A percentile compares a stretch with the other conserved stretches of the same genome.
Evolutionary conservation across 768 basidiomycete genomes (phyloP).

Genomic region (Leccinum ochraceum): DNA sequence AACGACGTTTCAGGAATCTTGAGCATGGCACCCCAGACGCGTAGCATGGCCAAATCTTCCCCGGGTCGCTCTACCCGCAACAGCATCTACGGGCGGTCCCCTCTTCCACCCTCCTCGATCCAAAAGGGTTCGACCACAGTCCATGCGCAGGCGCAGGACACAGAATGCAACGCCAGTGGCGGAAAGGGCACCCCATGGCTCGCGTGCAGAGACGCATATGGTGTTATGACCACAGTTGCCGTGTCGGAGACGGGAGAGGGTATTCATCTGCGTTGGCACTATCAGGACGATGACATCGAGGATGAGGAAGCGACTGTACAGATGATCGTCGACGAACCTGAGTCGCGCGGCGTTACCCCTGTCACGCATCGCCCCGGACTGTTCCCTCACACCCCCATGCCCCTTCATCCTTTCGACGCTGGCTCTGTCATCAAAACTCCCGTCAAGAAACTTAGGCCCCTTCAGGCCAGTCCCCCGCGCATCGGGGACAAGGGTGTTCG

Average conservation of each 20-base stretch:
- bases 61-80: constrained; percentile 25
- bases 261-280: constrained; percentile 21
- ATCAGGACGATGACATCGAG: constrained; percentile 11
- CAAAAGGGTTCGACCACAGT: constrained; percentile 6
- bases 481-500: constrained; percentile 32
- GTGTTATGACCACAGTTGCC: constrained; percentile 13
- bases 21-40: constrained; percentile 30
- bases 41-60: constrained; percentile 18
- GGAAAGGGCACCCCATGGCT: not conserved
- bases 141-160: not conserved
- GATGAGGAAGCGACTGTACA: constrained; percentile 5
- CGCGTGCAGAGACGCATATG: constrained; percentile 15
- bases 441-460: constrained; percentile 28
- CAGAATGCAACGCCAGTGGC: not conserved
- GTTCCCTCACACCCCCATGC: constrained; percentile 25
- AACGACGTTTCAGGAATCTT: not conserved
- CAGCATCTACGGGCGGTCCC: constrained; percentile 22
- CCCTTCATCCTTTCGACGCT: constrained; percentile 24
- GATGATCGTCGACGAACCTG: constrained; percentile 18
- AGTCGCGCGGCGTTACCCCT: constrained; percentile 16
- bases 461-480: constrained; percentile 30
- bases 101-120: constrained; percentile 7
- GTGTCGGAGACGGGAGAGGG: constrained; percentile 27
- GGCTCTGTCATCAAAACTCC: constrained; percentile 34
- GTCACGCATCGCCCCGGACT: not conserved